These are phyloP conservation scores for Naganishia friedmannii DNA, from an alignment of 768 basidiomycete genomes.

Conservation along the genomic window DNA sequence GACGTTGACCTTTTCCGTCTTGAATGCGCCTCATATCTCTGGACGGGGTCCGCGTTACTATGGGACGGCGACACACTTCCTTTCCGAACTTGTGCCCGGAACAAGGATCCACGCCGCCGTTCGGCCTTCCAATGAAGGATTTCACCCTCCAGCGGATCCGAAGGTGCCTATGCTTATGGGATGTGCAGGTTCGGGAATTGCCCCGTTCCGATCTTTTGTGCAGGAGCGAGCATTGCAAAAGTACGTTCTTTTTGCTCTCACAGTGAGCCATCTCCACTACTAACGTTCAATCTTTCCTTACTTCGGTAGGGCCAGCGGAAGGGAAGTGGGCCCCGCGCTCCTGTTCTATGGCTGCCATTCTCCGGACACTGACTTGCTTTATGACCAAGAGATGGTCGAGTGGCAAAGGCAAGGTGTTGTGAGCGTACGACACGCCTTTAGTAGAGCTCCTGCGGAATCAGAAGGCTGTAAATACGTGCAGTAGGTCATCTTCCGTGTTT, in stretches of 20 bases:
- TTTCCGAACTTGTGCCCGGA: constrained; percentile 54
- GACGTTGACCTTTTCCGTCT: constrained; percentile 57
- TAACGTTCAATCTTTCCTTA: not conserved
- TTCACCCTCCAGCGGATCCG: constrained; percentile 56
- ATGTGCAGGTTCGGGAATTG: constrained; percentile 57
- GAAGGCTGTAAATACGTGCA: constrained; percentile 54
- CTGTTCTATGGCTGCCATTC: constrained; percentile 59
- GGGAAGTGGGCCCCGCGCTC: constrained; percentile 54
- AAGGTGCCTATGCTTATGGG: constrained; percentile 56
- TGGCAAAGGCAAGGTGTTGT: constrained; percentile 56
- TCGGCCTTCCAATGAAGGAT: constrained; percentile 53
- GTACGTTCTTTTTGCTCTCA: not conserved
- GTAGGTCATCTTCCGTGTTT: constrained; percentile 44
- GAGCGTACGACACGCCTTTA: constrained; percentile 57
- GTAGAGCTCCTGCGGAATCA: constrained; percentile 44
- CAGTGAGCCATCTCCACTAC: not conserved
- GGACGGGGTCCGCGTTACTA: constrained; percentile 52
- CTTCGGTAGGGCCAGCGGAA: constrained; percentile 48
- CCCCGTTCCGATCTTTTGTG: constrained; percentile 60
- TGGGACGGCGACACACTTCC: constrained; percentile 58
- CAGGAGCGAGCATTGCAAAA: constrained; percentile 59
- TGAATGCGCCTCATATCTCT: constrained; percentile 54
- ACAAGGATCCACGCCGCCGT: constrained; percentile 55
- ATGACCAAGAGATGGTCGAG: constrained; percentile 55
- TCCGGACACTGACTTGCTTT: constrained; percentile 56